Percentiles rank a stretch among this genome's conserved stretches.
Evolutionary conservation across 306 rosid species (phyloP).

Genomic region (Quercus cerris): DNA sequence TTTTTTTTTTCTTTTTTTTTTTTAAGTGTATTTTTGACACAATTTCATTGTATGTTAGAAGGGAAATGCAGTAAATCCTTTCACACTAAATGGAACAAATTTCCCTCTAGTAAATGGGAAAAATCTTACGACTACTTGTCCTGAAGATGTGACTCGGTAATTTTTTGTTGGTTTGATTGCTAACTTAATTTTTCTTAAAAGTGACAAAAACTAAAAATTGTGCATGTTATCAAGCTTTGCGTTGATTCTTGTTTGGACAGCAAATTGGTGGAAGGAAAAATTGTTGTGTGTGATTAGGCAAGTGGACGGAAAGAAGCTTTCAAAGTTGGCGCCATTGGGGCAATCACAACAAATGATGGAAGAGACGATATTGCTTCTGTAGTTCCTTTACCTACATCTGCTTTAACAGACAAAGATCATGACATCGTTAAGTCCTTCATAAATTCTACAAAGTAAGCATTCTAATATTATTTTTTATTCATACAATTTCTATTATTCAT

Average conservation of each 20-base stretch:
- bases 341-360: background rate
- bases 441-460: background rate
- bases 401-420: background rate
- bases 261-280: conserved; percentile 31
- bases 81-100: too few species aligned
- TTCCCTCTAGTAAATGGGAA: background rate
- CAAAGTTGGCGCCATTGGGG: conserved; percentile 19
- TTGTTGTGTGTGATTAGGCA: conserved; percentile 10
- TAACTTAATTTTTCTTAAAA: background rate
- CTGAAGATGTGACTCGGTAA: background rate
- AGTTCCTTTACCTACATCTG: background rate
- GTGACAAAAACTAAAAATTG: accelerated
- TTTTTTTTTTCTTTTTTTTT: too few species aligned
- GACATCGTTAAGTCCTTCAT: background rate
- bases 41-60: background rate
- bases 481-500: too few species aligned
- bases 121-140: background rate
- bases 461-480: background rate
- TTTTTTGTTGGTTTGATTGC: background rate
- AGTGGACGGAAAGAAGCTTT: background rate
- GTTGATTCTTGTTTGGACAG: background rate
- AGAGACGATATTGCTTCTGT: background rate
- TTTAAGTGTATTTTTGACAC: too few species aligned
- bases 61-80: background rate
- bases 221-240: background rate